Percentiles rank a stretch among this genome's conserved stretches.
Conservation (phyloP, 2,329 filamentous ascomycete genomes). For the Purpureocillium takamizusanense region DNA sequence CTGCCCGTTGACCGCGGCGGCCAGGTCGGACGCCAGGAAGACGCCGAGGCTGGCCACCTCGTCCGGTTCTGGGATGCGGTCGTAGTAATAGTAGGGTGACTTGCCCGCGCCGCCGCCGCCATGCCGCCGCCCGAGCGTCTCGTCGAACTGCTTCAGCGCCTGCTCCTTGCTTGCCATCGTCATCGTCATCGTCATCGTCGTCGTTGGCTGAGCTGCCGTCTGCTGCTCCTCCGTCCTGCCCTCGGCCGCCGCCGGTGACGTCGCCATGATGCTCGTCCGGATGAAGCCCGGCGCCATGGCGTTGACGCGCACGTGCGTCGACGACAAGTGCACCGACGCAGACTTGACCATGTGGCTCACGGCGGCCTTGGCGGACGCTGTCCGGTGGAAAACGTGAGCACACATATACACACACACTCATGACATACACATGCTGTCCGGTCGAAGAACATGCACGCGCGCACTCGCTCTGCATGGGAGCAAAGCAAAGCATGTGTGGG, state of each 20-base stretch:
- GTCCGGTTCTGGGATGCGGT: slow-evolving; percentile 6
- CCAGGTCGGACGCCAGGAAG: slow-evolving; percentile 8
- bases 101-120: neutral
- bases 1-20: slow-evolving; percentile 8
- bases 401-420: too few relatives aligned
- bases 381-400: too few relatives aligned
- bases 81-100: slow-evolving; percentile 6
- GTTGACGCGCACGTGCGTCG: slow-evolving; percentile 8
- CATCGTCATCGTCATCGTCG: too few relatives aligned
- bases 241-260: neutral
- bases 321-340: slow-evolving; percentile 7
- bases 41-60: slow-evolving; percentile 10
- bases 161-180: too few relatives aligned
- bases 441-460: too few relatives aligned
- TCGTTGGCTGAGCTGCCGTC: too few relatives aligned
- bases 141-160: neutral
- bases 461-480: too few relatives aligned
- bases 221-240: too few relatives aligned
- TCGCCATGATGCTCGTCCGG: slow-evolving; percentile 5
- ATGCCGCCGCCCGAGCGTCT: neutral
- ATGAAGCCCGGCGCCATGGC: slow-evolving; percentile 6
- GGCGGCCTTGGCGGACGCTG: neutral
- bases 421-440: too few relatives aligned
- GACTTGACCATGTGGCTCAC: neutral
- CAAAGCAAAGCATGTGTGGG: too few relatives aligned